Conservation (phyloP, 2,329 filamentous ascomycete species). For the Colletotrichum eleusines region DNA sequence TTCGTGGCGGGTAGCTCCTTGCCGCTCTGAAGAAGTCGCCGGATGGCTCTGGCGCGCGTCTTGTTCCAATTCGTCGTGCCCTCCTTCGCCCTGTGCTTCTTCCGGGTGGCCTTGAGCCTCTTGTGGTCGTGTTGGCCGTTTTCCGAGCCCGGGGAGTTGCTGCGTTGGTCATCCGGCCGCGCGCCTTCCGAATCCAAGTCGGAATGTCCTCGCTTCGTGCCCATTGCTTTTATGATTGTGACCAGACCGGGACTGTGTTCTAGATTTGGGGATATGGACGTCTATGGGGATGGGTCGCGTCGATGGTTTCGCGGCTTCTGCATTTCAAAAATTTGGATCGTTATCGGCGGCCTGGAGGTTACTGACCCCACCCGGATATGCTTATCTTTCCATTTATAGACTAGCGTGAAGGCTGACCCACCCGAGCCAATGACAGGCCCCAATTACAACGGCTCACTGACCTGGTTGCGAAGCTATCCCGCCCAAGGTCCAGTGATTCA, state of each 20-base stretch:
- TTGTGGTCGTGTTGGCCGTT: conserved; percentile 47
- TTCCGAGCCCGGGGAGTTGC: conserved; percentile 40
- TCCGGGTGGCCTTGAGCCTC: conserved; percentile 51
- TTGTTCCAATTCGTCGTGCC: conserved; percentile 72
- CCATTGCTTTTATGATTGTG: conserved; percentile 45
- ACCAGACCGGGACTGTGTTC: neutral
- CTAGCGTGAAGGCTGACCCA: neutral
- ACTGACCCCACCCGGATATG: conserved; percentile 23
- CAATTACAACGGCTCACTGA: conserved; percentile 37
- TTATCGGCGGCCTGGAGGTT: conserved; percentile 35
- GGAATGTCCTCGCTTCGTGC: conserved; percentile 47
- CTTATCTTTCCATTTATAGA: conserved; percentile 31
- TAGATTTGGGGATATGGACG: neutral
- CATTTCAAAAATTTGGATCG: conserved; percentile 44
- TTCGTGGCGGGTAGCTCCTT: conserved; percentile 76
- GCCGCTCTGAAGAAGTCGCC: conserved; percentile 72
- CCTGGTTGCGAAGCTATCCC: conserved; percentile 22
- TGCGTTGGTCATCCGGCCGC: conserved; percentile 28
- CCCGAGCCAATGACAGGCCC: conserved; percentile 32
- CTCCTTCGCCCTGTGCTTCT: conserved; percentile 58
- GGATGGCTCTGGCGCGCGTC: conserved; percentile 77
- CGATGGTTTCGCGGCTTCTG: conserved; percentile 25
- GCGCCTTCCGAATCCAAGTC: conserved; percentile 40
- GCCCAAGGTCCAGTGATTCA: conserved; percentile 25
- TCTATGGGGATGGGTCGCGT: neutral